phyloP scores from a whole-genome alignment of 2,329 filamentous ascomycete species.

The Colletotrichum musicola region DNA sequence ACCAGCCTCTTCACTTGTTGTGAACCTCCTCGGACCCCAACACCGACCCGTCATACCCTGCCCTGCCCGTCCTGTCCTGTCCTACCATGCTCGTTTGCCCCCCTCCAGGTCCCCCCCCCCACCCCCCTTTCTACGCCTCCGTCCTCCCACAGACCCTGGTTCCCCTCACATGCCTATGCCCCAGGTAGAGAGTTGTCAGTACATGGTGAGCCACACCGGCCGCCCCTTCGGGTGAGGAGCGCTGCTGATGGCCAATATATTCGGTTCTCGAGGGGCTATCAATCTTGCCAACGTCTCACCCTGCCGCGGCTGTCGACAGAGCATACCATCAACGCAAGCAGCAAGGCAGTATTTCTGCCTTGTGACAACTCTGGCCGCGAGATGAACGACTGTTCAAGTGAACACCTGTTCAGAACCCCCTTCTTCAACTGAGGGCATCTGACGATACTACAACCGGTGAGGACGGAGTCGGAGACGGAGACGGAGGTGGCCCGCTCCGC shows the following conservation, averaged over 20 bases:
- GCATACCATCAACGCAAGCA: not conserved
- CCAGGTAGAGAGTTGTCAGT: constrained; percentile 26
- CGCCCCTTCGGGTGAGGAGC: constrained; percentile 6
- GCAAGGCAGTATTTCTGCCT: not conserved
- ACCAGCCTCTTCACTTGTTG: not conserved
- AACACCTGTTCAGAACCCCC: not conserved
- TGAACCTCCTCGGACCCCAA: constrained; percentile 4
- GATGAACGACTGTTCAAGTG: not conserved
- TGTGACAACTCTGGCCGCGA: not conserved
- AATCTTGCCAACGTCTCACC: not conserved
- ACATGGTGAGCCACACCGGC: constrained; percentile 13
- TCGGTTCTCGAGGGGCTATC: not conserved
- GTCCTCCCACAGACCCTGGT: not conserved
- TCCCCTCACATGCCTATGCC: constrained; percentile 20
- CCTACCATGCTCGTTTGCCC: constrained; percentile 12
- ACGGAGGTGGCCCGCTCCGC: not conserved
- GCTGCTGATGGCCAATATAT: constrained; percentile 20
- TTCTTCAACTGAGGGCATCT: not conserved
- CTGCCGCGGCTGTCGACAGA: not conserved
- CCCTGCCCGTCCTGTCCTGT: constrained; percentile 23
- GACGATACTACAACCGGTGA: not conserved
- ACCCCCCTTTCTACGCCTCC: constrained; percentile 26
- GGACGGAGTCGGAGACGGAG: too few relatives aligned
- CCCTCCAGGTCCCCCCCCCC: constrained; percentile 1
- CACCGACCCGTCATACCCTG: constrained; percentile 4